These are phyloP conservation scores for Trypanosoma avium DNA, from an alignment of 208 protist species.

Conservation along the genomic window DNA sequence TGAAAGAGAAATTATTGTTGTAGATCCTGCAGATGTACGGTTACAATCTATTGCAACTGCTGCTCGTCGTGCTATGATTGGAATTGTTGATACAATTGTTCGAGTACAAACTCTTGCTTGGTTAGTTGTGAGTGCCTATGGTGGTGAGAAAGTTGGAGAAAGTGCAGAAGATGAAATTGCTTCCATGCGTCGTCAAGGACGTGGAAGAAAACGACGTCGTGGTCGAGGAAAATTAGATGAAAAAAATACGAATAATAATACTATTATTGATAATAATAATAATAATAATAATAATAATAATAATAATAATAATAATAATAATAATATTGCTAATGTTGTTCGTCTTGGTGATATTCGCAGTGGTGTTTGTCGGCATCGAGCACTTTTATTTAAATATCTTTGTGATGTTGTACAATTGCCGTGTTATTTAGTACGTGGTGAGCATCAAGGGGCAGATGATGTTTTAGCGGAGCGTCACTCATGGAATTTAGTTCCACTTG, in stretches of 20 bases:
- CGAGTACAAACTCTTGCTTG: slow-evolving; percentile 11
- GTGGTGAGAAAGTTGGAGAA: neutral
- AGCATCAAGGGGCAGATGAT: slow-evolving; percentile 9
- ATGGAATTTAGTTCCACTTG: slow-evolving; percentile 26
- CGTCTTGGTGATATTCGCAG: slow-evolving; percentile 17
- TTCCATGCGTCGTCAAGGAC: neutral
- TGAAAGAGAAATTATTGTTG: slow-evolving; percentile 24
- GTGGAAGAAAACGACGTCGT: slow-evolving; percentile 7
- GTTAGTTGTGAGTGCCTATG: slow-evolving; percentile 19
- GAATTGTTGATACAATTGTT: slow-evolving; percentile 16
- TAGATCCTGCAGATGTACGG: slow-evolving; percentile 7
- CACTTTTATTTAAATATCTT: slow-evolving; percentile 27
- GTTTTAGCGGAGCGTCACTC: slow-evolving; percentile 21
- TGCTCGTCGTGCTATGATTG: slow-evolving; percentile 2
- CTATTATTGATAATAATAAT: too few species aligned
- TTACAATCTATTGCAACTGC: slow-evolving; percentile 6
- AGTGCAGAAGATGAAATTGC: slow-evolving; percentile 12
- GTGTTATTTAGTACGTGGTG: slow-evolving; percentile 25
- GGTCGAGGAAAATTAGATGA: neutral
- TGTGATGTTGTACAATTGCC: slow-evolving; percentile 23
- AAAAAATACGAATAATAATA: too few species aligned
- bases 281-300: too few species aligned
- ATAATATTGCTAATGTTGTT: slow-evolving; percentile 18
- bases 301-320: too few species aligned
- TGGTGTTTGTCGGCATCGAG: slow-evolving; percentile 26